Evolutionary conservation across 345 rosid species (phyloP), one percentile per base, ranked within the genome.

Genomic region (Euphorbia lathyris): DNA sequence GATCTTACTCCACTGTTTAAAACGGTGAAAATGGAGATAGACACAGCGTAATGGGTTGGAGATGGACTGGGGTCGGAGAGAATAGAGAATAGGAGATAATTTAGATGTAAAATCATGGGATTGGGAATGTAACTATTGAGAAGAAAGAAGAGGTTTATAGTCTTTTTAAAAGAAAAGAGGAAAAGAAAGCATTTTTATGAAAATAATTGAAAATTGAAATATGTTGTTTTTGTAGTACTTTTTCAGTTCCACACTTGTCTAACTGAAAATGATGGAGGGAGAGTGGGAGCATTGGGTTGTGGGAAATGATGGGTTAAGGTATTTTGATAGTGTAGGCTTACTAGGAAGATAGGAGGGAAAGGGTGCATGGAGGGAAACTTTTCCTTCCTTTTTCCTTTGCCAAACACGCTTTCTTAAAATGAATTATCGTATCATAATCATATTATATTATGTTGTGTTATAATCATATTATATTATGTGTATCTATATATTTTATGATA

Each of bases 201-300:
- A 36, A 51, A 1, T 51, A 51, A 16, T 51, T 16, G 20, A 5
- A 20, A 10, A 45, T 47, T 53, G 25, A 9, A 26, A 51, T 16
- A 34, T n/a, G n/a, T 47, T 65, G 19, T 6, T 17, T 63, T 23
- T 22, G 22, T 26, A 3, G 12, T 63, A 27, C 19, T 27, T 5
- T 0, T 27, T 42, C 9, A 40, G 43, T 40, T 22, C 53, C 61
- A 70, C 27, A 26, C 38, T 72, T 72, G 79, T 82, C 80, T 64
- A 72, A 74, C 70, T 67, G 77, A 78, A 82, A 80, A 78, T 78
- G 78, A 78, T 80, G 81, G 71, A 65, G 69, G 81, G 71, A 65
- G 72, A 14, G 76, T 61, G 79, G 86, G 81, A 76, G 73, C 78
- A 59, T 71, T 67, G 80, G 70, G 61, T 67, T 69, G 79, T 77